phyloP scores from a whole-genome alignment of 495 filamentous ascomycete genomes.

The Penicillium paxilli region DNA sequence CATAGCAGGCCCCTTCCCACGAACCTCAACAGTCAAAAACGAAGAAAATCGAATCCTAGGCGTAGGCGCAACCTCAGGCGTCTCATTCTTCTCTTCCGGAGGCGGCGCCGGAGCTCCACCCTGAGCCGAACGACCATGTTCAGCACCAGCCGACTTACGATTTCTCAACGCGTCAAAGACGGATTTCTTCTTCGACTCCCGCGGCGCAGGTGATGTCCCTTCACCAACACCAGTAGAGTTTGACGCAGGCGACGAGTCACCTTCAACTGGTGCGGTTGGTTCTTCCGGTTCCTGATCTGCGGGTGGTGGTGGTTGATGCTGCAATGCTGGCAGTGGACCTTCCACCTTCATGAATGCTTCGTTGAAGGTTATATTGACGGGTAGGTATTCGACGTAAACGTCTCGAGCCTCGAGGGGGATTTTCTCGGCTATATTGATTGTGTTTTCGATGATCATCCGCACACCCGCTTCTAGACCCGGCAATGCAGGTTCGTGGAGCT shows the following conservation, averaged over 20 bases:
- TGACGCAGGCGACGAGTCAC: conserved; percentile 30
- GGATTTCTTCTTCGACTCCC: conserved; percentile 25
- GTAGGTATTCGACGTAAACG: conserved; percentile 80
- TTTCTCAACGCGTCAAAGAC: conserved; percentile 54
- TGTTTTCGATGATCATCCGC: conserved; percentile 90
- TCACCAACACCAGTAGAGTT: conserved; percentile 27
- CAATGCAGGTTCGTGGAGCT: conserved; percentile 73
- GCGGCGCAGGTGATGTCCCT: conserved; percentile 23
- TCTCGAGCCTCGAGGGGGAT: conserved; percentile 90
- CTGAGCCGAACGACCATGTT: conserved; percentile 5
- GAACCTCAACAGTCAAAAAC: conserved; percentile 83
- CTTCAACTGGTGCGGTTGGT: conserved; percentile 39
- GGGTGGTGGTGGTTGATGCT: conserved; percentile 44
- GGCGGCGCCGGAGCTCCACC: not conserved
- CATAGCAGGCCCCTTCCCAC: conserved; percentile 58
- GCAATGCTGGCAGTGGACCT: conserved; percentile 70
- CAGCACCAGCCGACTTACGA: conserved; percentile 25
- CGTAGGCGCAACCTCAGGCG: conserved; percentile 9
- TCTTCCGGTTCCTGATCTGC: conserved; percentile 21
- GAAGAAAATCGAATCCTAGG: conserved; percentile 74
- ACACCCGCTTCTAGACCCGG: conserved; percentile 77
- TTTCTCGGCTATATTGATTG: conserved; percentile 81
- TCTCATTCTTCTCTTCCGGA: conserved; percentile 14
- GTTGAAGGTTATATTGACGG: conserved; percentile 66
- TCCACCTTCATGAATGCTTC: conserved; percentile 83